A percentile compares a stretch with the other conserved stretches of the same genome.
Conservation (phyloP, 768 basidiomycete species). For the Udeniomyces megalosporus region DNA sequence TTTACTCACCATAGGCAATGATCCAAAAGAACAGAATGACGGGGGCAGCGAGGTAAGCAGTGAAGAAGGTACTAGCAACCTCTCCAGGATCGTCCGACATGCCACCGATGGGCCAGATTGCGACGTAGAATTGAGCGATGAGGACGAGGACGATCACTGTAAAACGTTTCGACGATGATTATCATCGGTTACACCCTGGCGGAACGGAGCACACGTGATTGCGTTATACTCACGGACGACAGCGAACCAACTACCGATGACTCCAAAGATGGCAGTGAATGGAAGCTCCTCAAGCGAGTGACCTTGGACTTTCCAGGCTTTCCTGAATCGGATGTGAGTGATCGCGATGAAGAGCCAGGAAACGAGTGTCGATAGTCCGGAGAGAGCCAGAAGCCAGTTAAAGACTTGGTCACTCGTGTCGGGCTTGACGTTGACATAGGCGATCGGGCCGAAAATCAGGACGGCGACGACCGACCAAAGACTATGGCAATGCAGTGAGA, state of each 20-base stretch:
- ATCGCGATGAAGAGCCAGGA: conserved; percentile 19
- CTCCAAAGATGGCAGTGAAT: conserved; percentile 2
- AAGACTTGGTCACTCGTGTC: conserved; percentile 16
- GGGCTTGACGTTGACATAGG: conserved; percentile 23
- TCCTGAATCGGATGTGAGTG: conserved; percentile 40
- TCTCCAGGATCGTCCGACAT: conserved; percentile 1
- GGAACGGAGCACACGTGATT: too few species aligned
- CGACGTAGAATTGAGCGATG: conserved; percentile 28
- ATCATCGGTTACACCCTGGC: too few species aligned
- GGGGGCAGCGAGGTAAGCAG: conserved; percentile 24
- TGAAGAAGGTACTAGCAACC: conserved; percentile 26
- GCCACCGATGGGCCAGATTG: conserved; percentile 25
- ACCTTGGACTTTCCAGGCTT: conserved; percentile 43
- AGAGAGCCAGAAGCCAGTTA: conserved; percentile 17
- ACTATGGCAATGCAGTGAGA: too few species aligned
- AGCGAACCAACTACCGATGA: conserved; percentile 23
- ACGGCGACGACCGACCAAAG: conserved; percentile 37
- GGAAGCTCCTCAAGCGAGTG: conserved; percentile 35
- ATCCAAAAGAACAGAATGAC: conserved; percentile 25
- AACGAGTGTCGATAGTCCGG: conserved; percentile 16
- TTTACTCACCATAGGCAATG: neutral
- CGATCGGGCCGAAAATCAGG: conserved; percentile 21
- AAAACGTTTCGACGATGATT: too few species aligned
- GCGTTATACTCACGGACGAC: too few species aligned
- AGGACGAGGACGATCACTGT: conserved; percentile 11